Base-by-base conservation (phyloP, 495 filamentous ascomycete genomes). In the Apiosordaria backusii region DNA sequence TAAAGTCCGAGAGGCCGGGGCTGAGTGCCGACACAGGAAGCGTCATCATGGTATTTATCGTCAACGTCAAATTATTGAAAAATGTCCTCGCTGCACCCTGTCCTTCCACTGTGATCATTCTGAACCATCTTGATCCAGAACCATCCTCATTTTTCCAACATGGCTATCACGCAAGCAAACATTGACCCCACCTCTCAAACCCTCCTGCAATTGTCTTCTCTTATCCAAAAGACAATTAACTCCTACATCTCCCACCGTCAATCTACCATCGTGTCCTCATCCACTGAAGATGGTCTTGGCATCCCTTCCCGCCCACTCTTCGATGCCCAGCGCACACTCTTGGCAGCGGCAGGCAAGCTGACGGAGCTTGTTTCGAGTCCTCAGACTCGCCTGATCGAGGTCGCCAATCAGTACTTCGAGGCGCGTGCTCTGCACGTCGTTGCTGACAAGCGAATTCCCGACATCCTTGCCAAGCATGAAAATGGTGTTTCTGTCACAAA, bases 321-420 rank as follows among this genome's bases (percentile, higher is more conserved):
- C n/a, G 22, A 55, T 23, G 52, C 52, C 4, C 52, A 55, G 10
- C 52, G 52, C 9, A 55, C 52, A 19, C 52, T 55, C 22, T 23
- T 55, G n/a, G 52, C 52, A 18, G 52, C 52, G 52, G 52, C 52
- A 23, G 52, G 52, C 18, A 55, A 55, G n/a, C 52, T 55, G 16
- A 55, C 22, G 3, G 52, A 55, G 22, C 52, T 55, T 23, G 18
- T 55, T 19, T 21, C 19, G 4, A 21, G 19, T 23, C 52, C 52
- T 21, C 22, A 19, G 10, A 55, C 19, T 15, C 52, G 52, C 10
- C 52, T 55, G n/a, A 23, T 55, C n/a, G 52, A 55, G 1, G 52
- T 55, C 10, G 52, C 52, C 5, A 21, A 21, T 55, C 52, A 55
- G 22, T 55, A 55, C 18, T 55, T 55, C 10, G 52, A 55, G 22